These are phyloP conservation scores for Colletotrichum agaves DNA, from an alignment of 2,329 filamentous ascomycete species.

Conservation along the genomic window DNA sequence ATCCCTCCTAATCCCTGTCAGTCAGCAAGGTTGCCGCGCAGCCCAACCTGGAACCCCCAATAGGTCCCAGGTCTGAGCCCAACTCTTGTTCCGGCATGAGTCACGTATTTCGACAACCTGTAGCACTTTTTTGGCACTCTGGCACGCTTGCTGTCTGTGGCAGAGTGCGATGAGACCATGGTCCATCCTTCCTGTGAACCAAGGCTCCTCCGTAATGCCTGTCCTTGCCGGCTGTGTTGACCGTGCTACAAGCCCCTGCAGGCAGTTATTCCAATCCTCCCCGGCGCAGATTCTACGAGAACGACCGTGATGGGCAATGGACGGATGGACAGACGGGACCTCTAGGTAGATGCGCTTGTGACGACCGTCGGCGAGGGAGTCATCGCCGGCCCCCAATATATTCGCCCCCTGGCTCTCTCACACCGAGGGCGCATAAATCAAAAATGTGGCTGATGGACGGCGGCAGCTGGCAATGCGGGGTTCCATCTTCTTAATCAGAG, in stretches of 20 bases:
- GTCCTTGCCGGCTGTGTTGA: constrained; percentile 15
- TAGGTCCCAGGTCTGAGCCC: constrained; percentile 29
- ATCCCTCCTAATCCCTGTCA: constrained; percentile 32
- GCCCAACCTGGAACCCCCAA: constrained; percentile 34
- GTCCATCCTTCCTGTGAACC: constrained; percentile 21
- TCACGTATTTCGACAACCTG: constrained; percentile 17
- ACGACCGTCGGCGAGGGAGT: not conserved
- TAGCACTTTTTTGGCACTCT: constrained; percentile 11
- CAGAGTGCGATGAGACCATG: constrained; percentile 16
- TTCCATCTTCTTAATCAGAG: not conserved
- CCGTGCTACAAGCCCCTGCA: not conserved
- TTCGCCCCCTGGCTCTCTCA: not conserved
- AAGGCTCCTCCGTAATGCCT: constrained; percentile 29
- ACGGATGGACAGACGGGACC: not conserved
- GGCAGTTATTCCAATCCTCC: not conserved
- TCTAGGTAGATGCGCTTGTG: not conserved
- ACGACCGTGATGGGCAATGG: not conserved
- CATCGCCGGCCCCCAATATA: not conserved
- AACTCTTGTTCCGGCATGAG: constrained; percentile 36
- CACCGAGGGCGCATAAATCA: constrained; percentile 28
- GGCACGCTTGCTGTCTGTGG: constrained; percentile 7
- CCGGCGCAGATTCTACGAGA: not conserved
- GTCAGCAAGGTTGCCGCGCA: constrained; percentile 34
- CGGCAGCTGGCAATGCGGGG: constrained; percentile 25
- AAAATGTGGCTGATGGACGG: constrained; percentile 21